These are phyloP conservation scores for Fibroporia radiculosa DNA, from an alignment of 768 basidiomycete species.

Conservation along the genomic window DNA sequence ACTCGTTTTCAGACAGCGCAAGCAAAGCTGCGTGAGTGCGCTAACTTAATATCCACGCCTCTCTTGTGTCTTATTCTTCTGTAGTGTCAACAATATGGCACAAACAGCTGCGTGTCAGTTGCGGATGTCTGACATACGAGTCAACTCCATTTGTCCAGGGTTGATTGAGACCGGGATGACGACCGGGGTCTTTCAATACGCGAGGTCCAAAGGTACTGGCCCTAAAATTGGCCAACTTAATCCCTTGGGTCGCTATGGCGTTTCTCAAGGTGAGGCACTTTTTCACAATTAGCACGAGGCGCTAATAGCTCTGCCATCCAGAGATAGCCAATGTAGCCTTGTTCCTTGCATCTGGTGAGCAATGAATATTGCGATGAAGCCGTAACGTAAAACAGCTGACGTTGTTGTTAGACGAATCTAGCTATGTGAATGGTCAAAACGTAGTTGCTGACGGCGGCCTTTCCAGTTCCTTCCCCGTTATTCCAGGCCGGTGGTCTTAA, in stretches of 20 bases:
- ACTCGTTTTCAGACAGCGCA: conserved; percentile 59
- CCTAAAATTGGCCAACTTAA: conserved; percentile 80
- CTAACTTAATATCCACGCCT: background rate
- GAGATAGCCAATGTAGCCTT: conserved; percentile 84
- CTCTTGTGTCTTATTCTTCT: background rate
- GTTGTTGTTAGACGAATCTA: conserved; percentile 60
- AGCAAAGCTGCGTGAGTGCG: conserved; percentile 81
- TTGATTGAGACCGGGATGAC: conserved; percentile 96
- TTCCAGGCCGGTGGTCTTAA: conserved; percentile 67
- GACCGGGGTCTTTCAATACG: conserved; percentile 62
- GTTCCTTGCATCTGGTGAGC: conserved; percentile 78
- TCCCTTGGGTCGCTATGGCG: conserved; percentile 73
- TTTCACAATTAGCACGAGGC: conserved; percentile 8
- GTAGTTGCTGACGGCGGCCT: conserved; percentile 84
- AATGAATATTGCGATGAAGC: background rate
- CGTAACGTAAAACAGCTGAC: background rate
- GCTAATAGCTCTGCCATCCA: conserved; percentile 19
- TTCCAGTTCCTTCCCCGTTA: conserved; percentile 69
- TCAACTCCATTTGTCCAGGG: conserved; percentile 88
- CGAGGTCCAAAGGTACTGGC: conserved; percentile 65
- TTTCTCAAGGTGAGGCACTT: conserved; percentile 59
- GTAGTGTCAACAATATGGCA: conserved; percentile 82
- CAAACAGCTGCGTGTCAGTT: conserved; percentile 77
- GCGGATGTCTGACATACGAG: conserved; percentile 73
- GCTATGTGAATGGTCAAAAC: conserved; percentile 88